Base-by-base conservation (phyloP, 2,329 filamentous ascomycete species). In the Pseudocercospora cruenta region DNA sequence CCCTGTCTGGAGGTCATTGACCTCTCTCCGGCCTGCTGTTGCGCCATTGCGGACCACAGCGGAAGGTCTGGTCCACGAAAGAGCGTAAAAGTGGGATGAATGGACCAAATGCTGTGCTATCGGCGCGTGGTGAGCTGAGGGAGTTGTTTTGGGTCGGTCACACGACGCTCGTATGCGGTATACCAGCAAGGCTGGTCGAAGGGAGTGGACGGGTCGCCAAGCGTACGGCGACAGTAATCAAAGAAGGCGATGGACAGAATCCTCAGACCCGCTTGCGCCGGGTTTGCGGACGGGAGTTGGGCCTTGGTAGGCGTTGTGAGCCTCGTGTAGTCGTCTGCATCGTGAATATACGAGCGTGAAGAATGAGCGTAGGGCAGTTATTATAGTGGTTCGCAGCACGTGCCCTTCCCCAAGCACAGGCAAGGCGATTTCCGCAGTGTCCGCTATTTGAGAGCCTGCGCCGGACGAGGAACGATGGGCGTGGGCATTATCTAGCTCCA, bases 1-100 rank as follows among this genome's bases (percentile, higher is more conserved):
- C 91, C 91, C 62, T 87, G 89, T 75, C 91, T 87, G 69, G 91
- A 92, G 83, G 93, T 76, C 82, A 83, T 84, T 54, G 81, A 78
- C 68, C 81, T 76, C 71, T 80, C 78, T n/a, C 69, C 70, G 33
- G 71, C 65, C 69, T 79, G 75, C 53, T 76, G 73, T 74, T 82
- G 80, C 57, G 82, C 81, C 82, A 84, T 84, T 68, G 58, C 66
- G 58, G 51, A 62, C 57, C 58, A 70, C 63, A 67, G 65, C 62
- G 70, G 53, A 61, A 49, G 63, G 59, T 65, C 60, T 65, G 19
- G 45, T 65, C 55, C 49, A 62, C 57, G 53, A 66, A 72, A 64
- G 70, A 71, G 64, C 49, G 69, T 68, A 66, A 47, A 65, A 68
- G 66, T 70, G 67, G 58, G 60, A 60, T 28, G 24, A 45, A 47